Base-by-base conservation (phyloP, 176 grass and related monocot genomes). In the Phyllostachys edulis region DNA sequence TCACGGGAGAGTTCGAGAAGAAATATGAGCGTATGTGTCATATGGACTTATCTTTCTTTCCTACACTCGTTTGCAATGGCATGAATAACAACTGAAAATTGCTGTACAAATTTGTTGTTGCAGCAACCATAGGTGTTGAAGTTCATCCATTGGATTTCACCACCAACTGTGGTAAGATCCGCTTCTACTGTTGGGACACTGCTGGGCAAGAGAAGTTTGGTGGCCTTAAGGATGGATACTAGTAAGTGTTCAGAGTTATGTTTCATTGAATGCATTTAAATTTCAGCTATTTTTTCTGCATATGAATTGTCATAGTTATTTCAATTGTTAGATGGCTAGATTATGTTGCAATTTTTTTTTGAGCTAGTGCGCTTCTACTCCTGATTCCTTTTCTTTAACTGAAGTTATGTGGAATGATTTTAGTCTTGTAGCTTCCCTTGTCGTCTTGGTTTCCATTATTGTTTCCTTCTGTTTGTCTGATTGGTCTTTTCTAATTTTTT, bases 181-280 rank as follows among this genome's bases (percentile, higher is more conserved):
- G 91, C 5, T 93, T 97, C 88, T 97, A 97, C 56, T 97, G 94
- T 70, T 97, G 94, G 94, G 94, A 97, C 21, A 97, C 94, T 54
- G 91, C 91, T 78, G 91, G 94, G 6, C 94, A 97, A 80, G 94
- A 97, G 62, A 97, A 94, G 73, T 97, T 97, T 46, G 91, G 94
- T 60, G 94, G 94, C 4, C 87, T 97, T 69, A 85, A 91, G 51
- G 94, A 97, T 86, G 94, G 94, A 66, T 97, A 97, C 91, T 97
- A 97, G 94, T 96, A 96, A 93, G 91, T 87, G 7, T 37, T 59
- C 0, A 5, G 1, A 13, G 12, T 41, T 38, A 9, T 49, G 10
- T 55, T 47, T 61, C 3, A 38, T 1, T 45, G 24, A 69, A 83
- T 61, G 4, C 21, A 1, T 1, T 17, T 6, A 32, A 23, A 16